Evolutionary conservation across 352 stramenopile genomes (phyloP).

Genomic region (Aphanomyces astaci): DNA sequence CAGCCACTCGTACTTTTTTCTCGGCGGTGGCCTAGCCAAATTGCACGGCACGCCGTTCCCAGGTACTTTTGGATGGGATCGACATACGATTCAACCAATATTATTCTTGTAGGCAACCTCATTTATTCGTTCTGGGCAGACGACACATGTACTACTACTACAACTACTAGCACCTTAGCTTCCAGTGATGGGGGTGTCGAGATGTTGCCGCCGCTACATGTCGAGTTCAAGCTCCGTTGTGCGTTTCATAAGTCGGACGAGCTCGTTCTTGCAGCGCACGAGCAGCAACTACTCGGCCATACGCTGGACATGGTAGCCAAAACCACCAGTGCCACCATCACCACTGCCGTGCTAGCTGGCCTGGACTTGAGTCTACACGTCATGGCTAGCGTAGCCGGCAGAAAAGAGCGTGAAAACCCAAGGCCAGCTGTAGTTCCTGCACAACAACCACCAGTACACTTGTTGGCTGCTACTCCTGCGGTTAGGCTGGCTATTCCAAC

Average conservation of each 20-base stretch:
- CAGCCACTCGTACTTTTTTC: slow-evolving; percentile 56
- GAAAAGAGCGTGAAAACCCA: too few relatives aligned
- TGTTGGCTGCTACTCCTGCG: too few relatives aligned
- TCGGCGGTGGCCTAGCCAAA: slow-evolving; percentile 33
- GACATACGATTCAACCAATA: too few relatives aligned
- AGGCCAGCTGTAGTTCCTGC: too few relatives aligned
- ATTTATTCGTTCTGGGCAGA: slow-evolving; percentile 72
- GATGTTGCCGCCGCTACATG: slow-evolving; percentile 23
- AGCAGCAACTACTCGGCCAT: neutral
- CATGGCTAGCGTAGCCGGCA: too few relatives aligned
- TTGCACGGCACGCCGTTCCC: slow-evolving; percentile 26
- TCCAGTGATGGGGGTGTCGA: too few relatives aligned
- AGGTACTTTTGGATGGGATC: too few relatives aligned
- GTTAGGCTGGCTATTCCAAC: too few relatives aligned
- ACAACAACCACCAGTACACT: too few relatives aligned
- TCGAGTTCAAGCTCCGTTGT: slow-evolving; percentile 38
- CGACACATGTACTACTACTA: neutral
- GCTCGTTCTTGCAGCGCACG: neutral
- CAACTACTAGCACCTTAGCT: too few relatives aligned
- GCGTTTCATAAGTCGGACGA: slow-evolving; percentile 31
- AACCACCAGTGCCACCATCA: neutral
- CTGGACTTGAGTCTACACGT: too few relatives aligned
- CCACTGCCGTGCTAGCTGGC: neutral
- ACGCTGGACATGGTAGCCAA: neutral
- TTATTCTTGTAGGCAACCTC: slow-evolving; percentile 41